A percentile compares a stretch with the other conserved stretches of the same genome.
Conservation (phyloP, 208 protist genomes). For the Angomonas ambiguus region DNA sequence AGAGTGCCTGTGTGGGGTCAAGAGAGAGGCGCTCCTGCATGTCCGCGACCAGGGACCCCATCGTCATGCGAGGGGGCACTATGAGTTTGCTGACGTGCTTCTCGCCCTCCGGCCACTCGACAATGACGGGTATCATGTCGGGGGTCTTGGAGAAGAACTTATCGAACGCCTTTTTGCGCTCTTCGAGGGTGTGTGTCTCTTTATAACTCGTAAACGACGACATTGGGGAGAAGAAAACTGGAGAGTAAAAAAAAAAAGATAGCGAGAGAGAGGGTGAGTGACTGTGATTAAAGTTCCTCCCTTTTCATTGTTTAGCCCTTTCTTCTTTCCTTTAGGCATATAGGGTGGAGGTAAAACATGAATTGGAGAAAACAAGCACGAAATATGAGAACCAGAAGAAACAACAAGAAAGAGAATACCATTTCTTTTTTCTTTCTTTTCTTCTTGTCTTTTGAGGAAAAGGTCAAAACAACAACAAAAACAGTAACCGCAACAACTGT, state of each 20-base stretch:
- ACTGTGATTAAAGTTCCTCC: no score
- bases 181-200: slow-evolving; percentile 61
- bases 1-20: slow-evolving; percentile 89
- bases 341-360: neutral
- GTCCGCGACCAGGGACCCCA: slow-evolving; percentile 93
- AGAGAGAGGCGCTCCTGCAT: slow-evolving; percentile 92
- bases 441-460: neutral
- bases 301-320: no score
- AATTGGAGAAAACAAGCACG: neutral
- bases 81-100: slow-evolving; percentile 92
- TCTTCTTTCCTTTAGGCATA: neutral
- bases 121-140: slow-evolving; percentile 86
- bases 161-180: slow-evolving; percentile 54
- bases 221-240: no score
- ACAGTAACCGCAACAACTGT: neutral
- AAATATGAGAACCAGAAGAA: neutral
- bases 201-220: no score
- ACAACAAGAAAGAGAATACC: neutral
- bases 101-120: slow-evolving; percentile 83
- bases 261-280: no score
- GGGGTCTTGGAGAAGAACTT: slow-evolving; percentile 69
- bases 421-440: no score
- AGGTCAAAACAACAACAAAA: neutral
- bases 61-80: slow-evolving; percentile 82
- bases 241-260: no score